These are phyloP conservation scores for Pyrenochaeta sp. DNA, from an alignment of 2,329 filamentous ascomycete species.

Conservation along the genomic window DNA sequence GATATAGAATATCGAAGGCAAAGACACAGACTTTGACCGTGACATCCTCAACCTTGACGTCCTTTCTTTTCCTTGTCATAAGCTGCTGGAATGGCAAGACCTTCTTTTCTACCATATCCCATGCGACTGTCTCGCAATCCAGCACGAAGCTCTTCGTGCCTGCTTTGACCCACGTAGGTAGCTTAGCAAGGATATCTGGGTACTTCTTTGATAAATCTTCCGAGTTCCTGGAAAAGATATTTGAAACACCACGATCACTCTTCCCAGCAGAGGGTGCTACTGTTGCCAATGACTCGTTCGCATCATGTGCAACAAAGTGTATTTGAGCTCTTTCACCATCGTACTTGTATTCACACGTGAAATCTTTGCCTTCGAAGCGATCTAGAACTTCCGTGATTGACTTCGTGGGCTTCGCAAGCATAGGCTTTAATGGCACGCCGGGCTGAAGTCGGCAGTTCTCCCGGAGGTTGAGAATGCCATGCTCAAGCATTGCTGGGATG, in stretches of 20 bases:
- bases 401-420: conserved; percentile 98
- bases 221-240: conserved; percentile 97
- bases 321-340: conserved; percentile 99
- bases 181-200: conserved; percentile 89
- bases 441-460: conserved; percentile 91
- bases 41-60: conserved; percentile 93
- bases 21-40: conserved; percentile 98
- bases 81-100: conserved; percentile 96
- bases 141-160: conserved; percentile 94
- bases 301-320: conserved; percentile 89
- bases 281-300: conserved; percentile 72
- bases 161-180: conserved; percentile 87
- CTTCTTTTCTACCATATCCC: conserved; percentile 95
- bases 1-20: conserved; percentile 91
- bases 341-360: conserved; percentile 99
- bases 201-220: conserved; percentile 98
- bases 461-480: conserved; percentile 83
- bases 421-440: conserved; percentile 94
- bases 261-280: conserved; percentile 69
- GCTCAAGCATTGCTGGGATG: conserved; percentile 84
- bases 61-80: conserved; percentile 97
- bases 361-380: conserved; percentile 92
- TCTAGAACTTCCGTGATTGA: conserved; percentile 97
- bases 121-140: conserved; percentile 98
- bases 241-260: conserved; percentile 76